Conservation (phyloP, 495 filamentous ascomycete genomes). For the Penicillium chermesinum region DNA sequence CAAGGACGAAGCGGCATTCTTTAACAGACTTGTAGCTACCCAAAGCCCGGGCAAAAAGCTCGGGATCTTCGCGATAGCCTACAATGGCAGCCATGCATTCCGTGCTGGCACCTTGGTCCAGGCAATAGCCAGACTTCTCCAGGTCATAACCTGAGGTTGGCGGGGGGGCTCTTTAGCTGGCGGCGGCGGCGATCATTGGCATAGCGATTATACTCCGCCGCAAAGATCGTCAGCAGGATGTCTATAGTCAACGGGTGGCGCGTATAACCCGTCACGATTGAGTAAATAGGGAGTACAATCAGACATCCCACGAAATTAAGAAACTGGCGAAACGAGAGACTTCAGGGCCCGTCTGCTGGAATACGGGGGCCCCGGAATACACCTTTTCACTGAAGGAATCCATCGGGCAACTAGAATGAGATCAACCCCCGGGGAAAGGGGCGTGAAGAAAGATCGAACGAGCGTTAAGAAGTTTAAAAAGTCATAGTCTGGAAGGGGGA, state of each 20-base stretch:
- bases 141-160: conserved; percentile 3
- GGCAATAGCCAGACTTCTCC: conserved; percentile 11
- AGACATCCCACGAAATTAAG: conserved; percentile 25
- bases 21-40: conserved; percentile 25
- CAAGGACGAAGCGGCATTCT: conserved; percentile 25
- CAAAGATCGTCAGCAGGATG: conserved; percentile 22
- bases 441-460: no score
- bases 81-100: conserved; percentile 30
- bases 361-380: conserved; percentile 12
- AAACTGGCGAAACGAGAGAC: conserved; percentile 22
- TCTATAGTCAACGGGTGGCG: conserved; percentile 23
- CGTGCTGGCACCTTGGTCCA: conserved; percentile 1
- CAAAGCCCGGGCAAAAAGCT: conserved; percentile 24
- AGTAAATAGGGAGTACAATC: conserved; percentile 20
- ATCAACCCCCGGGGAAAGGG: not conserved
- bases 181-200: conserved; percentile 18
- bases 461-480: no score
- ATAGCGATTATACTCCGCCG: conserved; percentile 23
- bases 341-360: conserved; percentile 17
- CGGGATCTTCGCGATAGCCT: conserved; percentile 32
- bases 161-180: conserved; percentile 5
- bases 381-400: conserved; percentile 11
- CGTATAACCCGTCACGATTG: conserved; percentile 14
- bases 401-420: conserved; percentile 1
- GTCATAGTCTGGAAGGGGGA: not conserved